phyloP scores from a whole-genome alignment of 352 stramenopile species.

The Phytophthora sojae region DNA sequence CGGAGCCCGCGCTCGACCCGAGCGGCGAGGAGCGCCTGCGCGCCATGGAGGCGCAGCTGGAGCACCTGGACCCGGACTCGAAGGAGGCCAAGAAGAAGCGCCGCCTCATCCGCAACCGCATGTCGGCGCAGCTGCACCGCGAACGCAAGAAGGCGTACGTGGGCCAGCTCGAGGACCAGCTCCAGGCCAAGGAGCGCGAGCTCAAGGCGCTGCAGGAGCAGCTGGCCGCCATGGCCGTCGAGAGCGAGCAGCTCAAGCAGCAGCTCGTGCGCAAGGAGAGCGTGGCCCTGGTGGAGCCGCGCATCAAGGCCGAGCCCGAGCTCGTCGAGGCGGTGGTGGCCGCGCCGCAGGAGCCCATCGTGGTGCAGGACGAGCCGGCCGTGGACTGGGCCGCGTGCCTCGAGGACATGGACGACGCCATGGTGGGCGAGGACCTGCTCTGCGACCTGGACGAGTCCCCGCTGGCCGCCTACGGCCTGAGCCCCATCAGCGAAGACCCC shows the following conservation, averaged over 20 bases:
- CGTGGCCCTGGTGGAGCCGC: conserved; percentile 19
- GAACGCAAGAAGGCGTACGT: conserved; percentile 92
- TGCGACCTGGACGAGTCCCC: conserved; percentile 78
- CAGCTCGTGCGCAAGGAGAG: conserved; percentile 39
- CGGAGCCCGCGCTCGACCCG: conserved; percentile 59
- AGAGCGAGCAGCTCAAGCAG: conserved; percentile 72
- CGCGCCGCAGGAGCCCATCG: conserved; percentile 28
- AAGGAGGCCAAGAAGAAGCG: conserved; percentile 93
- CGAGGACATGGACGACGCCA: conserved; percentile 66
- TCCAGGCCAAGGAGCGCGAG: conserved; percentile 84
- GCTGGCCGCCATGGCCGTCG: conserved; percentile 70
- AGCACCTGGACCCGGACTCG: conserved; percentile 86
- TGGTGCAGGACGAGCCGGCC: conserved; percentile 37
- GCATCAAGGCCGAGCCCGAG: conserved; percentile 71
- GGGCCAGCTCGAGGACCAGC: conserved; percentile 84
- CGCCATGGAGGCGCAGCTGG: conserved; percentile 84
- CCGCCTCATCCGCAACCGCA: conserved; percentile 88
- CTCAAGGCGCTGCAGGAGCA: conserved; percentile 81
- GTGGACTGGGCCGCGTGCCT: conserved; percentile 69
- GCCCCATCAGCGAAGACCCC: conserved; percentile 37
- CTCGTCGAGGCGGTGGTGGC: conserved; percentile 37
- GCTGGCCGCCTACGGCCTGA: conserved; percentile 49
- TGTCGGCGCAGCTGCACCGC: conserved; percentile 88
- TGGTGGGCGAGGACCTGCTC: conserved; percentile 66
- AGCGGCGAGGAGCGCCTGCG: conserved; percentile 82